Evolutionary conservation across 169 alveolate genomes (phyloP).

Genomic region (Plasmodium billcollinsi): DNA sequence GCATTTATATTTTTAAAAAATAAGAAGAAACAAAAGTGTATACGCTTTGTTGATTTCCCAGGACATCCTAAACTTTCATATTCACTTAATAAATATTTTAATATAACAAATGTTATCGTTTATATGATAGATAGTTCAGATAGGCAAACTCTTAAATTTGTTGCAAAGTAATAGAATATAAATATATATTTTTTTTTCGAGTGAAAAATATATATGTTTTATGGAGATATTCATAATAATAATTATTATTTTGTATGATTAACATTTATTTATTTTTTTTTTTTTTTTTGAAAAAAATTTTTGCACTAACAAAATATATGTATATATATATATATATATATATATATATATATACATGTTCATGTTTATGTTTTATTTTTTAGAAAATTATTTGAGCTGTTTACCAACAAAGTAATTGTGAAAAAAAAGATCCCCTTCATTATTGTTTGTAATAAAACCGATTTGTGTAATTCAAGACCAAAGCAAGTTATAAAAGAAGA

Average conservation of each 20-base stretch:
- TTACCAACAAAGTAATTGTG: conserved; percentile 46
- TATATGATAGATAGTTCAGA: conserved; percentile 61
- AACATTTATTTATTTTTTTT: too few species aligned
- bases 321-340: background rate
- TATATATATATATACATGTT: background rate
- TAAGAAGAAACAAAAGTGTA: conserved; percentile 29
- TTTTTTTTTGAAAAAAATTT: background rate
- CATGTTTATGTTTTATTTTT: background rate
- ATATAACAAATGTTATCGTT: conserved; percentile 33
- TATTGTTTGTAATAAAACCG: conserved; percentile 57
- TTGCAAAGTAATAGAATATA: conserved; percentile 46
- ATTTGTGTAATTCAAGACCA: conserved; percentile 61
- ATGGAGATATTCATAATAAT: background rate
- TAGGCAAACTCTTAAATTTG: conserved; percentile 50
- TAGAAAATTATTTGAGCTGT: conserved; percentile 54
- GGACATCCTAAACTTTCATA: conserved; percentile 58
- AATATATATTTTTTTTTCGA: too few species aligned
- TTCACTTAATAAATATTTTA: conserved; percentile 30
- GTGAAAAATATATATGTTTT: background rate
- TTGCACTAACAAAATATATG: background rate
- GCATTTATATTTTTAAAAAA: conserved; percentile 44
- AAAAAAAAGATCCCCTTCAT: conserved; percentile 51
- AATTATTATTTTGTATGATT: background rate
- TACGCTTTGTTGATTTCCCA: conserved; percentile 66
- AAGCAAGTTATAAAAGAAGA: conserved; percentile 72